A percentile compares a stretch with the other conserved stretches of the same genome.
These are phyloP conservation scores for Suhomyces bokatorum DNA, from an alignment of 1,139 yeast species.

Conservation along the genomic window DNA sequence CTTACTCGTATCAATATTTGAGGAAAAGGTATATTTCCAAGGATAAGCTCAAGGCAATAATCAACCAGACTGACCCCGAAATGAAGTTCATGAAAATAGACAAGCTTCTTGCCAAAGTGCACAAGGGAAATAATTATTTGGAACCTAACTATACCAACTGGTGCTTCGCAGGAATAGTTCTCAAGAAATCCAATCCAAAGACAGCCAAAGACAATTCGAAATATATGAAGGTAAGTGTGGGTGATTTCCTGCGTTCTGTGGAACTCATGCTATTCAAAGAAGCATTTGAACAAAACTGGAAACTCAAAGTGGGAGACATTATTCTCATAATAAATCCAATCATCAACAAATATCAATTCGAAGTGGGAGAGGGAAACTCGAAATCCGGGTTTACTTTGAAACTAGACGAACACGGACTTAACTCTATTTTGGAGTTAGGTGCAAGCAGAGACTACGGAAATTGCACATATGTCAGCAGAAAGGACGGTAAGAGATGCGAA, in stretches of 20 bases:
- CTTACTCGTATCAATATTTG: slow-evolving; percentile 19
- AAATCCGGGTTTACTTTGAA: slow-evolving; percentile 57
- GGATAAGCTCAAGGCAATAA: slow-evolving; percentile 29
- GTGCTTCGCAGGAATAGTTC: slow-evolving; percentile 69
- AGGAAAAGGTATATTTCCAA: slow-evolving; percentile 47
- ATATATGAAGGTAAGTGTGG: slow-evolving; percentile 61
- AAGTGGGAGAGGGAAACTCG: slow-evolving; percentile 6
- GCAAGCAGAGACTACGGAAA: slow-evolving; percentile 65
- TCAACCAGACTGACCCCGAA: slow-evolving; percentile 36
- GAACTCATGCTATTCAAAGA: slow-evolving; percentile 65
- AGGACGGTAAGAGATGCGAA: slow-evolving; percentile 52
- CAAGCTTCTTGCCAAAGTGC: slow-evolving; percentile 62
- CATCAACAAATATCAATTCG: slow-evolving; percentile 30
- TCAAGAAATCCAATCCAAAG: slow-evolving; percentile 56
- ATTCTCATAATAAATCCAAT: slow-evolving; percentile 76
- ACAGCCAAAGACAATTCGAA: slow-evolving; percentile 30
- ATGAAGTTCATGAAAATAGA: slow-evolving; percentile 52
- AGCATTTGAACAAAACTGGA: slow-evolving; percentile 72
- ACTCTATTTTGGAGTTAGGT: slow-evolving; percentile 71
- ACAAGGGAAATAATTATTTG: slow-evolving; percentile 59
- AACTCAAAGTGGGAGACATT: slow-evolving; percentile 70
- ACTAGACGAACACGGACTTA: slow-evolving; percentile 48
- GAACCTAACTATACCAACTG: slow-evolving; percentile 76
- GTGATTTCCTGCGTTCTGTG: slow-evolving; percentile 61
- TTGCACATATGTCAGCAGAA: slow-evolving; percentile 52